Evolutionary conservation across 192 early-diverging fungal genomes (phyloP).

Genomic region (Pilobolus umbonatus): DNA sequence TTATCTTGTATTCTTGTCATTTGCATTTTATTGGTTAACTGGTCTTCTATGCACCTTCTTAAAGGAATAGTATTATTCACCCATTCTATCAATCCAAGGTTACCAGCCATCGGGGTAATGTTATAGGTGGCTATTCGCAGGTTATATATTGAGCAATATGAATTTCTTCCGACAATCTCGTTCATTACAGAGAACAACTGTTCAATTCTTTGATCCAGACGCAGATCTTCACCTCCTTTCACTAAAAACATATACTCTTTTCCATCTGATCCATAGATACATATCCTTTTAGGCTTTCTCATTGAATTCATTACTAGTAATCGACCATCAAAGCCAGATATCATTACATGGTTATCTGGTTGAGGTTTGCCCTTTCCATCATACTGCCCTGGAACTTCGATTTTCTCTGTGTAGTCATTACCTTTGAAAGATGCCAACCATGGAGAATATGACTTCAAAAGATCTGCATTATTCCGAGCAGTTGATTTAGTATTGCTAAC

Average conservation of each 20-base stretch:
- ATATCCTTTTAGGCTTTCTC: slow-evolving; percentile 65
- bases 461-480: slow-evolving; percentile 29
- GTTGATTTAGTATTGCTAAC: slow-evolving; percentile 26
- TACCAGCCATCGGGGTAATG: slow-evolving; percentile 57
- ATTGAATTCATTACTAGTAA: slow-evolving; percentile 68
- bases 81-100: slow-evolving; percentile 76
- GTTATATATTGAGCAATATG: slow-evolving; percentile 48
- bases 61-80: slow-evolving; percentile 66
- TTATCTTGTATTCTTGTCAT: slow-evolving; percentile 36
- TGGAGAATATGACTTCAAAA: slow-evolving; percentile 59
- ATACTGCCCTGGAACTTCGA: slow-evolving; percentile 81
- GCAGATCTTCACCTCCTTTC: slow-evolving; percentile 82
- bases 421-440: slow-evolving; percentile 48
- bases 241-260: slow-evolving; percentile 69
- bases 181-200: slow-evolving; percentile 82
- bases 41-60: slow-evolving; percentile 53
- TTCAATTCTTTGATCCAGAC: slow-evolving; percentile 73
- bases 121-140: slow-evolving; percentile 68
- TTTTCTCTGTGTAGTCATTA: slow-evolving; percentile 34
- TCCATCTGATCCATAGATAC: slow-evolving; percentile 69
- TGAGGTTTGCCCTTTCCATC: slow-evolving; percentile 50
- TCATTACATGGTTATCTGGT: slow-evolving; percentile 49
- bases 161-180: slow-evolving; percentile 49
- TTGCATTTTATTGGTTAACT: slow-evolving; percentile 38
- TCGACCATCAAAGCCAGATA: slow-evolving; percentile 56